Conservation (phyloP, 2,329 filamentous ascomycete species). For the Simplicillium aogashimaense region DNA sequence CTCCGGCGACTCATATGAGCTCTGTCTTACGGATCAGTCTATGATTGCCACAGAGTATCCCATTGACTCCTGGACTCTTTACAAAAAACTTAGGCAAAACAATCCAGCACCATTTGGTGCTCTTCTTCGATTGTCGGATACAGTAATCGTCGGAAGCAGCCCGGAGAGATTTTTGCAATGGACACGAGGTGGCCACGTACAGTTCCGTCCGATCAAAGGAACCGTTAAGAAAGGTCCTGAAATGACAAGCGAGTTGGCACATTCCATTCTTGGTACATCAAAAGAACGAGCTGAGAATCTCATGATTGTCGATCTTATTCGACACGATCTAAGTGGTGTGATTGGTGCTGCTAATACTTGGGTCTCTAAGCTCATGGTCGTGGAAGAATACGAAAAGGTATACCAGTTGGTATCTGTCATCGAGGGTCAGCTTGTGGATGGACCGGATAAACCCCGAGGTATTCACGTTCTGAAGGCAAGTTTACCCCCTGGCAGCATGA, state of each 20-base stretch:
- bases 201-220: constrained; percentile 67
- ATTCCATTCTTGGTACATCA: constrained; percentile 27
- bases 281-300: constrained; percentile 69
- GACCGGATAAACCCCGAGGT: constrained; percentile 25
- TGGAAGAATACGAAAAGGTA: constrained; percentile 63
- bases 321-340: constrained; percentile 60
- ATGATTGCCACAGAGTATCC: constrained; percentile 7
- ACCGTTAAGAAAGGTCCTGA: constrained; percentile 48
- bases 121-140: too few relatives aligned
- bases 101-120: too few relatives aligned
- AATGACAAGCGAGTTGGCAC: constrained; percentile 6
- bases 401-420: constrained; percentile 64
- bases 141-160: neutral
- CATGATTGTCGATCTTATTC: constrained; percentile 69
- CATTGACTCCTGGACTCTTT: neutral
- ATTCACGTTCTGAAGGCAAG: constrained; percentile 50
- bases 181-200: constrained; percentile 35
- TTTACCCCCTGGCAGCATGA: constrained; percentile 65
- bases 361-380: constrained; percentile 53
- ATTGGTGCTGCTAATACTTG: constrained; percentile 48
- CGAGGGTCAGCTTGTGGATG: constrained; percentile 13
- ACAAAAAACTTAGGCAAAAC: too few relatives aligned
- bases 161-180: constrained; percentile 56
- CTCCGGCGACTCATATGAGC: constrained; percentile 9
- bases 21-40: constrained; percentile 10